Percentiles rank a stretch among this genome's conserved stretches.
These are phyloP conservation scores for Cercospora nicotianae DNA, from an alignment of 2,329 filamentous ascomycete genomes.

Conservation along the genomic window DNA sequence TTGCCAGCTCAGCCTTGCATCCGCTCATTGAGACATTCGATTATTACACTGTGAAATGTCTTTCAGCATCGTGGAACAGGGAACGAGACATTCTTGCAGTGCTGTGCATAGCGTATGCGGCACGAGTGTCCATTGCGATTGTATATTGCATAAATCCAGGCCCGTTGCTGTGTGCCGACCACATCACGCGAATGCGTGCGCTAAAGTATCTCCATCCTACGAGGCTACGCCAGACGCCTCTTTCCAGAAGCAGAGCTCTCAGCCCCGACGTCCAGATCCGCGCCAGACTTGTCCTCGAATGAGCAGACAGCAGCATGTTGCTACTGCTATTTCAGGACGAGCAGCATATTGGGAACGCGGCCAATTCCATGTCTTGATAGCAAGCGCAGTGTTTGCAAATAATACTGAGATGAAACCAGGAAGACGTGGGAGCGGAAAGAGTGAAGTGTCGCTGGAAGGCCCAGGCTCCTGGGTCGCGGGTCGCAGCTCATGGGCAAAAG, in stretches of 20 bases:
- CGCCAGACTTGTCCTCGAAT: not conserved
- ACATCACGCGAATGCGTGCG: not conserved
- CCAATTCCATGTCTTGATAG: not conserved
- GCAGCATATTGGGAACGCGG: not conserved
- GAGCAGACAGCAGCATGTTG: not conserved
- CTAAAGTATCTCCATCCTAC: not conserved
- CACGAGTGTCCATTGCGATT: not conserved
- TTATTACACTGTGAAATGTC: not conserved
- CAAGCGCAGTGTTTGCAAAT: not conserved
- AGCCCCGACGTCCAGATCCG: not conserved
- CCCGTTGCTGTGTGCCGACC: not conserved
- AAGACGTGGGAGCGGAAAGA: not conserved
- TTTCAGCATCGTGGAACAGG: not conserved
- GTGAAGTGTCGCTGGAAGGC: not conserved
- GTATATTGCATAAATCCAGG: not conserved
- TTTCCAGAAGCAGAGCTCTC: slow-evolving; percentile 1
- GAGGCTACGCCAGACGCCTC: not conserved
- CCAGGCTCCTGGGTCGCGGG: not conserved
- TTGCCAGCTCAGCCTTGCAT: not conserved
- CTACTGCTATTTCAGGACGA: not conserved
- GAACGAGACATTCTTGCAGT: not conserved
- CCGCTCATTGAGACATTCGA: not conserved
- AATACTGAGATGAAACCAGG: not conserved
- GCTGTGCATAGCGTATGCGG: not conserved
- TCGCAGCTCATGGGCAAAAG: not conserved